These are phyloP conservation scores for Decorospora gaudefroyi DNA, from an alignment of 2,329 filamentous ascomycete genomes.

Conservation along the genomic window DNA sequence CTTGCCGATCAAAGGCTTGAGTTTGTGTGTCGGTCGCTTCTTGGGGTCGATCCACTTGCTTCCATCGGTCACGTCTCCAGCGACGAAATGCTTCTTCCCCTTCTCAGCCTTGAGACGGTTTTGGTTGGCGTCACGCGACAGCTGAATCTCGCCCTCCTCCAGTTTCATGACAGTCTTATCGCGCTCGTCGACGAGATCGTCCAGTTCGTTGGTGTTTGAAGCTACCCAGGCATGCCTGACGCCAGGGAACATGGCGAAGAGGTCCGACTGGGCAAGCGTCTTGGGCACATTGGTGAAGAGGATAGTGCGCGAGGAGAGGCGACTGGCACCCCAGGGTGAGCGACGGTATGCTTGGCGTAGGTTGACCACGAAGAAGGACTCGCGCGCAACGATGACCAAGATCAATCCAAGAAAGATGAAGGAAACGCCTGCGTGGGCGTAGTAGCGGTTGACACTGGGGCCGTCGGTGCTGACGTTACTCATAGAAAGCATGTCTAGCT, in stretches of 20 bases:
- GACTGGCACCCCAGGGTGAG: constrained; percentile 51
- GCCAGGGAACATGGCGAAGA: constrained; percentile 49
- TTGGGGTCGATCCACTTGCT: constrained; percentile 49
- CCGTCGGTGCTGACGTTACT: constrained; percentile 44
- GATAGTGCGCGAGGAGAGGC: constrained; percentile 54
- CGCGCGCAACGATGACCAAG: constrained; percentile 52
- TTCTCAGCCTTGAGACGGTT: constrained; percentile 68
- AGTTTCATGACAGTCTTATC: constrained; percentile 51
- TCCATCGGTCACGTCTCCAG: constrained; percentile 51
- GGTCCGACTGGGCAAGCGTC: constrained; percentile 45
- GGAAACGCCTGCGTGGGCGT: constrained; percentile 52
- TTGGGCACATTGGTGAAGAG: constrained; percentile 55
- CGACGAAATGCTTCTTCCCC: constrained; percentile 52
- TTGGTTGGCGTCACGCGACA: constrained; percentile 61
- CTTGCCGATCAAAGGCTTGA: constrained; percentile 50
- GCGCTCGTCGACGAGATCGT: constrained; percentile 51
- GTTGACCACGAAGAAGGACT: constrained; percentile 55
- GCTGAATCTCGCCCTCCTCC: constrained; percentile 52
- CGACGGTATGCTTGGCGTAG: constrained; percentile 55
- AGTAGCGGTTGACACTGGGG: constrained; percentile 47
- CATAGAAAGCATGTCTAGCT: constrained; percentile 49
- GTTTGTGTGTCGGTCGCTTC: constrained; percentile 48
- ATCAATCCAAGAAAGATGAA: constrained; percentile 52
- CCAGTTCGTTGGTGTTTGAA: constrained; percentile 52
- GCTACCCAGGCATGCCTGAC: constrained; percentile 55